phyloP scores from a whole-genome alignment of 768 basidiomycete species.

The Mycena galericulata region DNA sequence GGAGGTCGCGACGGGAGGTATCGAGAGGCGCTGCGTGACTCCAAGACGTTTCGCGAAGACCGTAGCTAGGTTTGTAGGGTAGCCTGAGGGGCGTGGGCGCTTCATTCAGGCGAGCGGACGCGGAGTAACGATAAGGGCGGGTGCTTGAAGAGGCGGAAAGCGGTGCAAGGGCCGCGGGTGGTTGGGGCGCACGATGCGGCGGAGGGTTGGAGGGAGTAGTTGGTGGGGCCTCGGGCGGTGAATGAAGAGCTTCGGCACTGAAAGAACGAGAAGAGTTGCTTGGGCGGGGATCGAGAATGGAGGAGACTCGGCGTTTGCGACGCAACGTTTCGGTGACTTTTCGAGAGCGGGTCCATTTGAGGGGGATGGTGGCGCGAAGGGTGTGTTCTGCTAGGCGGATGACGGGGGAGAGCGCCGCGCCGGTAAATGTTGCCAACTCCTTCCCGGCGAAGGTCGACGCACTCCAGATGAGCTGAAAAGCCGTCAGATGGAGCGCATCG shows the following conservation, averaged over 20 bases:
- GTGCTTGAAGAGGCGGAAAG: neutral
- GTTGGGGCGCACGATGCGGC: neutral
- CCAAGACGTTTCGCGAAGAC: neutral
- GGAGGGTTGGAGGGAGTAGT: neutral
- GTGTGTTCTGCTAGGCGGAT: slow-evolving; percentile 7
- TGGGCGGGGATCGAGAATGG: slow-evolving; percentile 16
- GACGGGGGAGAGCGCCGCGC: slow-evolving; percentile 1
- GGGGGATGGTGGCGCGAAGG: slow-evolving; percentile 7
- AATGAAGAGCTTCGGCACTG: neutral
- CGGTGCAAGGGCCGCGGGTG: neutral
- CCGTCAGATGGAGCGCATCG: neutral
- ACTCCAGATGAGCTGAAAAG: slow-evolving; percentile 5
- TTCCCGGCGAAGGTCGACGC: slow-evolving; percentile 5
- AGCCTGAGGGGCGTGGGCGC: neutral
- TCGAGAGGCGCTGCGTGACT: neutral
- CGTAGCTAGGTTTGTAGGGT: neutral
- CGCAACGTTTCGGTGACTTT: slow-evolving; percentile 10
- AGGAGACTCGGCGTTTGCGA: slow-evolving; percentile 8
- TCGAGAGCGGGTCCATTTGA: slow-evolving; percentile 7
- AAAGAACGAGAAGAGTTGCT: neutral
- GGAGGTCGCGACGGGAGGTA: neutral
- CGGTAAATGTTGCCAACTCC: neutral
- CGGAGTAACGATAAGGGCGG: neutral
- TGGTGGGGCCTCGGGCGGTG: neutral
- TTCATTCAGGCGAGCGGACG: neutral